Conservation (phyloP, 2,329 filamentous ascomycete genomes). For the Arachnomyces sp. region DNA sequence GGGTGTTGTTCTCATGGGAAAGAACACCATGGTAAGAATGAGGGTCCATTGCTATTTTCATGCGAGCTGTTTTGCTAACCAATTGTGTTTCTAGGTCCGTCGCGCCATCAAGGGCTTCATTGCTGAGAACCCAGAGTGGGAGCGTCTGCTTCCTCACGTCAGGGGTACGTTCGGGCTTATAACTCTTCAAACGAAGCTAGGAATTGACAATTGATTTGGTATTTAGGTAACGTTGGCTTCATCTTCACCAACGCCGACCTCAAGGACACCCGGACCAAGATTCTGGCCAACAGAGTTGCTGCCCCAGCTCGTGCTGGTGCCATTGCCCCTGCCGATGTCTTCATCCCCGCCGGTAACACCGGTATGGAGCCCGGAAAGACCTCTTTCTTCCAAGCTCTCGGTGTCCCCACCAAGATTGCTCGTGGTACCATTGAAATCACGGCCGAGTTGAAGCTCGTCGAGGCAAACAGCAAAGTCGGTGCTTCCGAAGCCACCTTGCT, state of each 20-base stretch:
- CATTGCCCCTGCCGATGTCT: constrained; percentile 87
- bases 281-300: constrained; percentile 93
- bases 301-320: constrained; percentile 97
- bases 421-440: constrained; percentile 99
- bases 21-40: constrained; percentile 92
- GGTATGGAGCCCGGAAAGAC: constrained; percentile 99
- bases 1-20: constrained; percentile 97
- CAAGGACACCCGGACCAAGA: constrained; percentile 87
- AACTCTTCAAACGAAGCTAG: constrained; percentile 3
- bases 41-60: constrained; percentile 5
- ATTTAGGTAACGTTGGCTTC: constrained; percentile 86
- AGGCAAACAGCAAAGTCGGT: constrained; percentile 88
- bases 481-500: constrained; percentile 97
- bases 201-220: constrained; percentile 2
- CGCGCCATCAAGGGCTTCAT: constrained; percentile 96
- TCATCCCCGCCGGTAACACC: constrained; percentile 94
- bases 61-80: constrained; percentile 4
- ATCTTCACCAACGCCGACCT: constrained; percentile 98
- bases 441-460: constrained; percentile 92
- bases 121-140: constrained; percentile 86
- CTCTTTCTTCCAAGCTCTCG: constrained; percentile 99
- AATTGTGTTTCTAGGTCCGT: constrained; percentile 57
- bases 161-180: constrained; percentile 50
- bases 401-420: constrained; percentile 99
- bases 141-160: constrained; percentile 92